phyloP scores from a whole-genome alignment of 306 rosid species.

The Astragalus membranaceus region DNA sequence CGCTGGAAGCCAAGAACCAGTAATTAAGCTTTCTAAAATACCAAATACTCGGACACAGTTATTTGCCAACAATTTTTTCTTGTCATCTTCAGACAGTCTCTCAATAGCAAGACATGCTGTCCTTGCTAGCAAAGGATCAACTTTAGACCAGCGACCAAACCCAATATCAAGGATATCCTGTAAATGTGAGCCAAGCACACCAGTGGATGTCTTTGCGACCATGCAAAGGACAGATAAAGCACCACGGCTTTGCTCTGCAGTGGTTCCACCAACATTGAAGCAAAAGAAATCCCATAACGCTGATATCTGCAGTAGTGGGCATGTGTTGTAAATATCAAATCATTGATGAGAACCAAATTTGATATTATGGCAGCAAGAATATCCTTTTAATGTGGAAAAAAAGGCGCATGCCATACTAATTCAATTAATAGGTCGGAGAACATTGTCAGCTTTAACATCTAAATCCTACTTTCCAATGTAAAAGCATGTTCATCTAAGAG shows the following conservation, averaged over 20 bases:
- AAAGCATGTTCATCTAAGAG: not conserved
- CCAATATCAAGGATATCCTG: conserved; percentile 91
- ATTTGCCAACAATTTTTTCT: conserved; percentile 57
- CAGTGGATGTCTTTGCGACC: conserved; percentile 77
- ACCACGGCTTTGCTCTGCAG: conserved; percentile 90
- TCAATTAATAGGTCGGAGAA: not conserved
- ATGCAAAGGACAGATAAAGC: conserved; percentile 87
- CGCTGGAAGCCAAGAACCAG: conserved; percentile 76
- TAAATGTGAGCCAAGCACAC: conserved; percentile 71
- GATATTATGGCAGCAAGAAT: not conserved
- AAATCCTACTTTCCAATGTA: conserved; percentile 6
- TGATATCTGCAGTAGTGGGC: conserved; percentile 49
- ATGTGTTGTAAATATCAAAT: conserved; percentile 10
- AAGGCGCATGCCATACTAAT: not conserved
- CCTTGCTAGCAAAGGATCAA: conserved; percentile 91
- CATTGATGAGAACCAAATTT: conserved; percentile 4
- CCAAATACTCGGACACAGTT: conserved; percentile 58
- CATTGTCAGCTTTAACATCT: conserved; percentile 1
- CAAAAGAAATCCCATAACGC: conserved; percentile 96
- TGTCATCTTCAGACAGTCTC: conserved; percentile 80
- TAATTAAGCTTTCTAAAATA: conserved; percentile 63
- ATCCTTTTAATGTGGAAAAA: not conserved
- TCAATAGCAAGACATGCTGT: conserved; percentile 84
- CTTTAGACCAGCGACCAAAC: conserved; percentile 95
- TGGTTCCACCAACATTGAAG: conserved; percentile 82